Evolutionary conservation across 176 grass and related monocot genomes (phyloP), one percentile per base, ranked within the genome.

Genomic region (Carex scoparia): DNA sequence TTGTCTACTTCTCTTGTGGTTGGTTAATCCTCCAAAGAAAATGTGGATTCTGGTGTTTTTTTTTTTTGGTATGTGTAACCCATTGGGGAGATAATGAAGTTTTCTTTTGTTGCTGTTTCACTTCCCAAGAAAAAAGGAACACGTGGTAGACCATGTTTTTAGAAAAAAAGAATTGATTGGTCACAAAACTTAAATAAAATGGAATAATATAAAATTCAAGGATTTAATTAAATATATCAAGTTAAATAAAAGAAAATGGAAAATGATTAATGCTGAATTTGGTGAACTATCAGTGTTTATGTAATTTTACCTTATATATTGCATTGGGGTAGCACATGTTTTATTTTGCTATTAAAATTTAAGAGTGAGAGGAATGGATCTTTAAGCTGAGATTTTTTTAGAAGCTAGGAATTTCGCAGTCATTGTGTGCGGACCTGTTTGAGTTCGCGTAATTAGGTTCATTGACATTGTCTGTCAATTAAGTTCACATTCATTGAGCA

Each of bases 261-360:
- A 74, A 74, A 12, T 55, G 5, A 31, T 55, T 31, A 31, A 32
- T 56, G 69, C 69, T 72, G 69, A 72, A 72, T 72, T 48, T 49
- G 37, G 38, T 10, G 16, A n/a, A 8, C 7, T 49, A 73, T 44
- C 18, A 73, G 37, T 18, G 5, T n/a, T 44, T n/a, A 19, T 73
- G 40, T 73, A 49, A 49, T 73, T 73, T 70, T 48, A 73, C 6
- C 69, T 73, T 44, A 73, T 49, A 73, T 49, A 38, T 65, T 65
- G 27, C 62, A 65, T 65, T 65, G 28, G 27, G 31, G 28, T 51
- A 74, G 70, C n/a, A 73, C 40, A 48, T 74, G 18, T 51, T 74
- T 49, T 48, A 28, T 69, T 73, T 74, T 46, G 65, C 35, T 3
- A 75, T 75, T 42, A 40, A 42, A 42, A n/a, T 18, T 70, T 44